Evolutionary conservation across 2,329 filamentous ascomycete species (phyloP).

Genomic region (Xylaria sp.): DNA sequence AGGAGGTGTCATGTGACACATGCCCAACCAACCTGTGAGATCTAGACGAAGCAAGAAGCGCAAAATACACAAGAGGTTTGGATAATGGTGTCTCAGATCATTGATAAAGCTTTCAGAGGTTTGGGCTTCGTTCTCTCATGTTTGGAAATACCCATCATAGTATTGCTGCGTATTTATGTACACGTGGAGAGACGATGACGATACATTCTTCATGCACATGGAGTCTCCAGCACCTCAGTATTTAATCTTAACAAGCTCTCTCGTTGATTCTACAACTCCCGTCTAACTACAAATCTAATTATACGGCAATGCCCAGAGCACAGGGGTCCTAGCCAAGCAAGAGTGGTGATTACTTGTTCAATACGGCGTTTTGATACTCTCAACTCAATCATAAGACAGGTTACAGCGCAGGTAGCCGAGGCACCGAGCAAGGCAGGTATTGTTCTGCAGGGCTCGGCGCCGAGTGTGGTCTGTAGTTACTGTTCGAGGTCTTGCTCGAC

Average conservation of each 20-base stretch:
- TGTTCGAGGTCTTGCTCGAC: background rate
- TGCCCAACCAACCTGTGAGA: background rate
- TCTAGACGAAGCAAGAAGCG: background rate
- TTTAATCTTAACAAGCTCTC: background rate
- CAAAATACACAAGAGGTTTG: background rate
- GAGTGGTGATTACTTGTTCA: constrained; percentile 6
- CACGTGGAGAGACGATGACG: background rate
- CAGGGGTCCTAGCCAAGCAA: constrained; percentile 14
- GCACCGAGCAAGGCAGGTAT: constrained; percentile 13
- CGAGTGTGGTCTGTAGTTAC: constrained; percentile 1
- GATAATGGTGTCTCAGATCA: background rate
- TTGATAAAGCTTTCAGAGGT: background rate
- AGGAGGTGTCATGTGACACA: constrained; percentile 5
- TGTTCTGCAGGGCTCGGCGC: constrained; percentile 27
- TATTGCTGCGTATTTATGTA: background rate
- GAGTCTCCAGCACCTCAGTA: background rate
- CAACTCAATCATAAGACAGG: constrained; percentile 12
- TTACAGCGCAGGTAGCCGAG: constrained; percentile 1
- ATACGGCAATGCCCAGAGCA: background rate
- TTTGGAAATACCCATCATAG: constrained; percentile 11
- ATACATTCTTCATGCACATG: background rate
- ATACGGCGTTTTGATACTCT: constrained; percentile 9
- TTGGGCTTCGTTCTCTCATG: background rate
- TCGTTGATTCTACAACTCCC: background rate
- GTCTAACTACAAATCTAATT: background rate